Conservation (phyloP, 2,329 filamentous ascomycete genomes). For the Ophiosphaerella narmari region DNA sequence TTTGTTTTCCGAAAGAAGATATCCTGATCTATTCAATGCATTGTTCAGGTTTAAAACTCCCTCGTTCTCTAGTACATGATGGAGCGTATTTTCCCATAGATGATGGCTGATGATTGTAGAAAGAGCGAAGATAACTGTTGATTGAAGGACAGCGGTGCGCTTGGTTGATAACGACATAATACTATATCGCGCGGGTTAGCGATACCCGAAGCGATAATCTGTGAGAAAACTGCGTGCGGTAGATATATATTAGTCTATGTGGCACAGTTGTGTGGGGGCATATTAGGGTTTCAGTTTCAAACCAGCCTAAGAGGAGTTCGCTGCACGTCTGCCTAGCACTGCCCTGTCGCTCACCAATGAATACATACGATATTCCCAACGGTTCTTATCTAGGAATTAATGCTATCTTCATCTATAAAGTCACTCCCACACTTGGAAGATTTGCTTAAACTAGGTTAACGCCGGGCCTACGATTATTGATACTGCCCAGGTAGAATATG, state of each 20-base stretch:
- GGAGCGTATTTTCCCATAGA: conserved; percentile 6
- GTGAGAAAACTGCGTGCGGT: background rate
- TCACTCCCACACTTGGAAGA: too few relatives aligned
- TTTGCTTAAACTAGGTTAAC: too few relatives aligned
- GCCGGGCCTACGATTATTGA: too few relatives aligned
- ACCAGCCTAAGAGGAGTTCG: background rate
- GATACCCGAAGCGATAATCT: too few relatives aligned
- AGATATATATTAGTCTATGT: background rate
- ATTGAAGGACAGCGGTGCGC: conserved; percentile 16
- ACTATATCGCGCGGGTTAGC: background rate
- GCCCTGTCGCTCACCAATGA: conserved; percentile 1
- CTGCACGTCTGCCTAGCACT: conserved; percentile 1
- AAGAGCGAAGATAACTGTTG: conserved; percentile 10
- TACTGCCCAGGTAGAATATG: too few relatives aligned
- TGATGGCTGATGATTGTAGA: conserved; percentile 8
- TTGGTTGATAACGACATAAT: conserved; percentile 14
- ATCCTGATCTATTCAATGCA: background rate
- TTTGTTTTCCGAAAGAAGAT: background rate
- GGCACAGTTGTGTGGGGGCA: background rate
- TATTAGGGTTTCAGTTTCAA: background rate
- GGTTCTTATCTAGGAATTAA: too few relatives aligned
- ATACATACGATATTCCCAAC: too few relatives aligned
- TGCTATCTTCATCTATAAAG: too few relatives aligned
- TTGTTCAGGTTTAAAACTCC: conserved; percentile 3
- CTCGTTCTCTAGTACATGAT: conserved; percentile 5